Evolutionary conservation across 2,329 filamentous ascomycete genomes (phyloP).

Genomic region (Cytospora schulzeri): DNA sequence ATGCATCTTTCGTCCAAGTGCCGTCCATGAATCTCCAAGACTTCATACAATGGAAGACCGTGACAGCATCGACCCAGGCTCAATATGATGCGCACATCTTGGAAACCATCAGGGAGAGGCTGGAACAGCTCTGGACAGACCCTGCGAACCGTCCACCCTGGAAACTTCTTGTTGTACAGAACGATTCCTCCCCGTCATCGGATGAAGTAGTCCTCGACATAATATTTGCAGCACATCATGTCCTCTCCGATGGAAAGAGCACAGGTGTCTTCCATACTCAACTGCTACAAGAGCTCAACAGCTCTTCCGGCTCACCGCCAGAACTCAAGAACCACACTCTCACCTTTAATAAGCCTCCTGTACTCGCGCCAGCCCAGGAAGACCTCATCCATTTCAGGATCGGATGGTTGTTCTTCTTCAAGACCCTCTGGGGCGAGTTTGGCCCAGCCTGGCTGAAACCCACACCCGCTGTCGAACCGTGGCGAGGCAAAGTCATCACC

Average conservation of each 20-base stretch:
- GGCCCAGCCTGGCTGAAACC: conserved; percentile 43
- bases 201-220: conserved; percentile 41
- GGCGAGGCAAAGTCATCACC: conserved; percentile 43
- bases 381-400: conserved; percentile 43
- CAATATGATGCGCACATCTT: conserved; percentile 36
- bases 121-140: conserved; percentile 46
- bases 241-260: conserved; percentile 54
- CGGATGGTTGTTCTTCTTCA: conserved; percentile 45
- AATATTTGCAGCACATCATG: conserved; percentile 55
- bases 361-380: conserved; percentile 45
- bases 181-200: conserved; percentile 21
- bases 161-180: conserved; percentile 45
- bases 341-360: conserved; percentile 35
- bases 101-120: conserved; percentile 41
- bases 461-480: conserved; percentile 34
- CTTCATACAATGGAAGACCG: conserved; percentile 43
- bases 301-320: conserved; percentile 7
- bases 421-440: conserved; percentile 43
- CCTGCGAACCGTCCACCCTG: conserved; percentile 47
- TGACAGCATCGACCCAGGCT: conserved; percentile 22
- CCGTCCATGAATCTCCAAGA: conserved; percentile 45
- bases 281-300: conserved; percentile 47
- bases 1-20: conserved; percentile 48
- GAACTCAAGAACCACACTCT: conserved; percentile 35
- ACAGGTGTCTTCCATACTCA: conserved; percentile 51